Evolutionary conservation across 768 basidiomycete genomes (phyloP).

Genomic region (Mycena capillaripes): DNA sequence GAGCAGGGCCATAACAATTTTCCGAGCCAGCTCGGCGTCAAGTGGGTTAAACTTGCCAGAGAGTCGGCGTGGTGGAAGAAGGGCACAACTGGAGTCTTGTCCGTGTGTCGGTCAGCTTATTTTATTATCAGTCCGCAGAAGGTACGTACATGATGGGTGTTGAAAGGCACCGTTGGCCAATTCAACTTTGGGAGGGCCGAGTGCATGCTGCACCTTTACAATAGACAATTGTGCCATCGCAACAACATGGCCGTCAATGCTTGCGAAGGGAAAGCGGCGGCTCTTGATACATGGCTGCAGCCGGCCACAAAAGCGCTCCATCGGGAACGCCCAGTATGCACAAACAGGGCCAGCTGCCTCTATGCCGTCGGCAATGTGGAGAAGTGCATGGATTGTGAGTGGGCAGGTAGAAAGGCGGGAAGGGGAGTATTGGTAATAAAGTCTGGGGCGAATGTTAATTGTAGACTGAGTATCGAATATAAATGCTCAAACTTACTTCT

Average conservation of each 20-base stretch:
- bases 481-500: conserved; percentile 40
- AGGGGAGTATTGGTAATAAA: neutral
- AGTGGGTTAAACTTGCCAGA: no score
- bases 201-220: neutral
- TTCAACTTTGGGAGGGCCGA: neutral
- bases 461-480: no score
- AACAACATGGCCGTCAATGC: conserved; percentile 4
- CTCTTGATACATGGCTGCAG: no score
- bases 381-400: neutral
- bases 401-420: neutral
- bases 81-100: conserved; percentile 22
- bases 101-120: neutral
- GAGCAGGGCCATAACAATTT: no score
- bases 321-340: no score
- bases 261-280: neutral
- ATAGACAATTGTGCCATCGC: neutral
- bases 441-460: neutral
- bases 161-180: neutral
- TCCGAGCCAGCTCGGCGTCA: neutral
- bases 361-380: no score
- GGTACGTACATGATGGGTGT: conserved; percentile 4
- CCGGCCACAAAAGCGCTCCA: no score
- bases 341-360: no score
- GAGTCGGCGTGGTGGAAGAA: conserved; percentile 25
- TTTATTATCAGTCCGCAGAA: neutral